Conservation (phyloP, 345 rosid genomes). For the Populus alba region DNA sequence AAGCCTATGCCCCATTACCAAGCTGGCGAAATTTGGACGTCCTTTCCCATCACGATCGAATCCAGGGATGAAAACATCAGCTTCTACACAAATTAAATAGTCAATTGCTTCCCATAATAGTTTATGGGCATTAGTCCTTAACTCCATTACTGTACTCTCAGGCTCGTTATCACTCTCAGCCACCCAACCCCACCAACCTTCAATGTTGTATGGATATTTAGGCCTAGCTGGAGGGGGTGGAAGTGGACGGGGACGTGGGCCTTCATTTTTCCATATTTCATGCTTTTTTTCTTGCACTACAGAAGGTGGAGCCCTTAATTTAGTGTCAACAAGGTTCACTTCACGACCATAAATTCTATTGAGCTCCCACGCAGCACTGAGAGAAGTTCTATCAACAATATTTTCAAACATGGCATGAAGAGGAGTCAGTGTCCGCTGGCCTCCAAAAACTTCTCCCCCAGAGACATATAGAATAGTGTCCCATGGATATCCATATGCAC, state of each 20-base stretch:
- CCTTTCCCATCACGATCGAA: slow-evolving; percentile 93
- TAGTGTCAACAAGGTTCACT: slow-evolving; percentile 46
- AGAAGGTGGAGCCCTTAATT: slow-evolving; percentile 47
- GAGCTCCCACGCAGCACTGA: slow-evolving; percentile 84
- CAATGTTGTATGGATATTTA: slow-evolving; percentile 76
- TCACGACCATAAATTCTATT: slow-evolving; percentile 84
- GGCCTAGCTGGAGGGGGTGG: slow-evolving; percentile 94
- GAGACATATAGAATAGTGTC: slow-evolving; percentile 84
- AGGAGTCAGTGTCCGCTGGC: slow-evolving; percentile 82
- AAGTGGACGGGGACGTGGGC: slow-evolving; percentile 93
- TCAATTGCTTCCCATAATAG: slow-evolving; percentile 96
- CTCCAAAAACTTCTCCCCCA: slow-evolving; percentile 95
- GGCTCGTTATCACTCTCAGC: slow-evolving; percentile 99
- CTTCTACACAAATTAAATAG: slow-evolving; percentile 77
- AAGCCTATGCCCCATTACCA: slow-evolving; percentile 93
- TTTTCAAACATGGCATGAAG: slow-evolving; percentile 92
- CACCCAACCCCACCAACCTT: slow-evolving; percentile 99
- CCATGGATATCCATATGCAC: slow-evolving; percentile 90
- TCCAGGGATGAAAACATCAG: slow-evolving; percentile 87
- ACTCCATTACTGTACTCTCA: slow-evolving; percentile 87
- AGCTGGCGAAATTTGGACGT: slow-evolving; percentile 84
- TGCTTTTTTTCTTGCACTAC: slow-evolving; percentile 52
- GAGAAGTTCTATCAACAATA: slow-evolving; percentile 85
- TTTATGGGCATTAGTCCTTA: slow-evolving; percentile 96
- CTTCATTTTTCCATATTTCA: slow-evolving; percentile 57